phyloP scores from a whole-genome alignment of 164 flowering plant species.

The Liquidambar formosana region DNA sequence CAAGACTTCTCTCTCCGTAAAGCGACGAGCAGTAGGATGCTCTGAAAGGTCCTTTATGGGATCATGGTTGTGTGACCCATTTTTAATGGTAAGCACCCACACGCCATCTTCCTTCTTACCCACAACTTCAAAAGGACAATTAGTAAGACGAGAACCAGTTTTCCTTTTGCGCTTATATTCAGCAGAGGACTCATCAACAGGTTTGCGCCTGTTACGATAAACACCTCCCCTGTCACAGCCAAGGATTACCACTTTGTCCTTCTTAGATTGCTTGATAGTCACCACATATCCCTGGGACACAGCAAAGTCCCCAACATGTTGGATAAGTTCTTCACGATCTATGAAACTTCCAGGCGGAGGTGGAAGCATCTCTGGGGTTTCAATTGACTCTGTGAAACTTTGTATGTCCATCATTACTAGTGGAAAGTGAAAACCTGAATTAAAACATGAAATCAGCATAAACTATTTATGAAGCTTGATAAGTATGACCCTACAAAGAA shows the following conservation, averaged over 20 bases:
- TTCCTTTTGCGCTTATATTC: constrained; percentile 32
- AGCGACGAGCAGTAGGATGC: constrained; percentile 53
- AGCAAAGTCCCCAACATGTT: constrained; percentile 44
- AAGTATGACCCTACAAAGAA: no score
- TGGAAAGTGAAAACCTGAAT: no score
- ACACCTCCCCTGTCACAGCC: constrained; percentile 56
- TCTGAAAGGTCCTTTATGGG: constrained; percentile 40
- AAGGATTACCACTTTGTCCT: constrained; percentile 42
- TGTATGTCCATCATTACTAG: no score
- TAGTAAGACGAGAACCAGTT: constrained; percentile 47
- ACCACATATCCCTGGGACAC: constrained; percentile 47
- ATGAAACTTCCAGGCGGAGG: constrained; percentile 36
- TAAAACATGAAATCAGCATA: no score
- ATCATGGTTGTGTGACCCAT: constrained; percentile 54
- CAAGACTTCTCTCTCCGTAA: constrained; percentile 38
- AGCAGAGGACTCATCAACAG: constrained; percentile 23
- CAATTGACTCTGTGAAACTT: no score
- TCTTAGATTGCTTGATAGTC: constrained; percentile 45
- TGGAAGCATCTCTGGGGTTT: constrained; percentile 34
- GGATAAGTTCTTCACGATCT: constrained; percentile 47
- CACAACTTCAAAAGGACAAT: constrained; percentile 49
- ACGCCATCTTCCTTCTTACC: constrained; percentile 48
- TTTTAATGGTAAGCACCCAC: constrained; percentile 44
- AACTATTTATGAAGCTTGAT: no score
- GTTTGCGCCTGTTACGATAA: constrained; percentile 40